These are phyloP conservation scores for Catharanthus roseus DNA, from an alignment of 257 asterid species.

Conservation along the genomic window DNA sequence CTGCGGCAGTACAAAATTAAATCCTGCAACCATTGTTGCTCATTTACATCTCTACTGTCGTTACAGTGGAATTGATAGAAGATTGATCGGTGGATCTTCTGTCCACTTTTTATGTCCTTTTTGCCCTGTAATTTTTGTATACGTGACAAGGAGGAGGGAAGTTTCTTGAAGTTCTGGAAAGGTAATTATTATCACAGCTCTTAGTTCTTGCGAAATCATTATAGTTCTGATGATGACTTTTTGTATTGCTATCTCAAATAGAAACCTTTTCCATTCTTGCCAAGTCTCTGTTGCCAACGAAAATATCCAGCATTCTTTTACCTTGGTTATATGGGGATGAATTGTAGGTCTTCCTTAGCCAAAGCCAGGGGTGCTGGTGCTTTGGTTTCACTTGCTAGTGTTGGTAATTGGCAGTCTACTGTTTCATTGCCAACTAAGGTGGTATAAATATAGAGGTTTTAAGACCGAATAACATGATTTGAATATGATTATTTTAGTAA, in stretches of 20 bases:
- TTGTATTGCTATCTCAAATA: background rate
- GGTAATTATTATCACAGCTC: background rate
- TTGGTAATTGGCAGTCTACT: no score
- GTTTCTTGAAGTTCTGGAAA: slow-evolving; percentile 4
- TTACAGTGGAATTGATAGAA: background rate
- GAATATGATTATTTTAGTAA: no score
- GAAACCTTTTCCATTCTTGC: background rate
- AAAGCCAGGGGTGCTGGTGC: background rate
- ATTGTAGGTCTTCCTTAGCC: background rate
- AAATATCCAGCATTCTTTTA: background rate
- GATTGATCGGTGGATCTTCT: background rate
- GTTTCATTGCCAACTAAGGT: no score
- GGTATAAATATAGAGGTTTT: no score
- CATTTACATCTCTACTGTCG: background rate
- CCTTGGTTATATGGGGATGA: background rate
- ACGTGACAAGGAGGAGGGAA: background rate
- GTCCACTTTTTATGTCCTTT: background rate
- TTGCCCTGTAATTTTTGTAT: background rate
- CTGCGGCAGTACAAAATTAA: background rate
- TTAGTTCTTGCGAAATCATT: background rate
- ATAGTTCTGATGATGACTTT: background rate
- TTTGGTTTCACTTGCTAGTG: background rate
- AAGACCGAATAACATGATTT: no score
- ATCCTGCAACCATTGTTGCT: background rate
- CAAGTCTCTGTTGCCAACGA: background rate